Conservation (phyloP, 805 yeast species). For the Starmera quercuum region DNA sequence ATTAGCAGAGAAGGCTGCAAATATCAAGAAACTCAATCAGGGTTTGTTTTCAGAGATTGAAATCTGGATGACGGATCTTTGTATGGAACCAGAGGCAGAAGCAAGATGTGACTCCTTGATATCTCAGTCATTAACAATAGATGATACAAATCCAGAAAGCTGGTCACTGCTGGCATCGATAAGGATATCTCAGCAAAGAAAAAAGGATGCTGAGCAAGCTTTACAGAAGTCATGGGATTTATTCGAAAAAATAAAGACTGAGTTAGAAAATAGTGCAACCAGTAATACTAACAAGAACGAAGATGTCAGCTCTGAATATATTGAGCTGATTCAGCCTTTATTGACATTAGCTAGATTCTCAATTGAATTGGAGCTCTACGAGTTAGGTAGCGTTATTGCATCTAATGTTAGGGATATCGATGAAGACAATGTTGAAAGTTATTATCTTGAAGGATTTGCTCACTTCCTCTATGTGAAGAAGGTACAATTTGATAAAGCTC, state of each 20-base stretch:
- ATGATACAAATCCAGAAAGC: slow-evolving; percentile 57
- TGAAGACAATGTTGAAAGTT: slow-evolving; percentile 76
- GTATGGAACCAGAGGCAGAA: slow-evolving; percentile 92
- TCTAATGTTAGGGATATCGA: slow-evolving; percentile 65
- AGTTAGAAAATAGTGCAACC: slow-evolving; percentile 35
- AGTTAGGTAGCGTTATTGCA: slow-evolving; percentile 58
- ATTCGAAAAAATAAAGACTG: slow-evolving; percentile 43
- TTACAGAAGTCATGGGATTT: slow-evolving; percentile 65
- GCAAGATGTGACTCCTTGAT: slow-evolving; percentile 66
- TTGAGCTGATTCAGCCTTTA: slow-evolving; percentile 68
- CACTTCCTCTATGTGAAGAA: slow-evolving; percentile 42
- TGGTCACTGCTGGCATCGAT: slow-evolving; percentile 81
- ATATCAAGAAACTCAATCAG: slow-evolving; percentile 56
- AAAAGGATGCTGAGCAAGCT: slow-evolving; percentile 65
- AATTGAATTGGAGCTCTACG: slow-evolving; percentile 69
- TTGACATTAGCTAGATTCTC: slow-evolving; percentile 66
- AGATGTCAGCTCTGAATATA: slow-evolving; percentile 43
- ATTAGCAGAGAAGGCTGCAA: slow-evolving; percentile 29
- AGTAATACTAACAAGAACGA: slow-evolving; percentile 21
- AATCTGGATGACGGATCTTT: slow-evolving; percentile 95
- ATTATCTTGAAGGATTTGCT: slow-evolving; percentile 78
- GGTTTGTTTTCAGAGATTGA: slow-evolving; percentile 84
- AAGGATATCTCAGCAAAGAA: slow-evolving; percentile 77
- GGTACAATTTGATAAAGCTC: slow-evolving; percentile 13
- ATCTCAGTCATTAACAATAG: slow-evolving; percentile 52